Evolutionary conservation across 345 rosid genomes (phyloP), one percentile per base, ranked within the genome.

Genomic region (Eutrema yunnanense): DNA sequence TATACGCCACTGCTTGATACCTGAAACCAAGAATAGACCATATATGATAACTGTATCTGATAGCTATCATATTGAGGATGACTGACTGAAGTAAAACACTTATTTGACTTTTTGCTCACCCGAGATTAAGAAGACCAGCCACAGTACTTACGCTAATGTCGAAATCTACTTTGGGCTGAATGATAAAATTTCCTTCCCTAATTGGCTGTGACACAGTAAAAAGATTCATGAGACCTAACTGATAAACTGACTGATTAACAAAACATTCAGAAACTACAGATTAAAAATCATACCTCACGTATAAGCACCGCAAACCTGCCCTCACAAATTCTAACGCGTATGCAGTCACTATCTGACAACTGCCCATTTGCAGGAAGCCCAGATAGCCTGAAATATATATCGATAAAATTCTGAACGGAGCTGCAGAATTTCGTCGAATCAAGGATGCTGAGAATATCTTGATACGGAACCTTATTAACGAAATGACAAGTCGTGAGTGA

Each of bases 111-210:
- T 55, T 50, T 50, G 72, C 93, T 83, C 83, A 96, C 99, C 99
- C 99, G 68, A 96, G 99, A 77, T 90, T 92, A 62, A 92, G 94
- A 78, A 96, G 99, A 63, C 99, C 99, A 29, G 92, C 90, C 73
- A 96, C 99, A 22, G 99, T 96, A 81, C 91, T 90, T 71, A 88
- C 84, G 83, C 99, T 90, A 64, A 96, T 96, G 83, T 92, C 99
- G 55, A 96, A 96, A 80, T 92, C 99, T 72, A 96, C 99, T 85
- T 96, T 96, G 26, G 98, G 99, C 80, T 96, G 99, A 81, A 96
- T 90, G 80, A 96, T 92, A 86, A 92, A 92, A 81, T 92, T 86
- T 71, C 99, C 99, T 87, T 96, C 99, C 84, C 97, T 85, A 48
- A 96, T 90, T 36, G 99, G 99, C 99, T 96, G 73, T 34, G 40